Percentiles rank a stretch among this genome's conserved stretches.
These are phyloP conservation scores for Shiraia sp. DNA, from an alignment of 2,329 filamentous ascomycete genomes.

Conservation along the genomic window DNA sequence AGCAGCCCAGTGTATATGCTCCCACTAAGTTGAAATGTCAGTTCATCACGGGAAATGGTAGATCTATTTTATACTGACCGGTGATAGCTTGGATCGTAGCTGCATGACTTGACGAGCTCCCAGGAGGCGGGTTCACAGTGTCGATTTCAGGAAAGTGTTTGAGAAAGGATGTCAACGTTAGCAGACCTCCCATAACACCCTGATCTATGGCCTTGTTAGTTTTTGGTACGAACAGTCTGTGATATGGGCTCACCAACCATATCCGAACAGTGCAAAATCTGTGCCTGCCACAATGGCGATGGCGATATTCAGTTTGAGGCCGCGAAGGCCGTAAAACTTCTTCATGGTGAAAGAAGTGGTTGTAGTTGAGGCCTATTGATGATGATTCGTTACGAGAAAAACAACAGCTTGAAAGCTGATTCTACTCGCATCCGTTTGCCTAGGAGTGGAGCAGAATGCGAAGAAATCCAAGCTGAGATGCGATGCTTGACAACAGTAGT, in stretches of 20 bases:
- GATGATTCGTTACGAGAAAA: too few relatives aligned
- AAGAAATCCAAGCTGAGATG: neutral
- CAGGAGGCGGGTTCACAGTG: slow-evolving; percentile 40
- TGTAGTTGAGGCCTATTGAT: too few relatives aligned
- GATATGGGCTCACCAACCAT: slow-evolving; percentile 58
- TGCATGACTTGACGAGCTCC: slow-evolving; percentile 36
- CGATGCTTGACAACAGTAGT: neutral
- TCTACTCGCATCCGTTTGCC: neutral
- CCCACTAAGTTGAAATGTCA: slow-evolving; percentile 16
- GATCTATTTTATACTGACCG: slow-evolving; percentile 15
- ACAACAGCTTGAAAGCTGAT: neutral
- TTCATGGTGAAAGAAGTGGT: too few relatives aligned
- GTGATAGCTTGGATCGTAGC: slow-evolving; percentile 51
- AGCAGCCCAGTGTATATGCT: slow-evolving; percentile 49
- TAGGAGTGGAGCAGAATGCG: slow-evolving; percentile 3
- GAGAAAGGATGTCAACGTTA: slow-evolving; percentile 69
- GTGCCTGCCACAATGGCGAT: slow-evolving; percentile 73
- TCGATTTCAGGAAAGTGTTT: slow-evolving; percentile 48
- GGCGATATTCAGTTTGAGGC: slow-evolving; percentile 66
- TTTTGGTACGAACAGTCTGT: neutral
- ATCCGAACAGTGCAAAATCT: slow-evolving; percentile 67
- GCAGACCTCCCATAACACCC: slow-evolving; percentile 65
- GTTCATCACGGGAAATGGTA: slow-evolving; percentile 8
- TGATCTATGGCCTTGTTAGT: slow-evolving; percentile 27
- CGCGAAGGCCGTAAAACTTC: slow-evolving; percentile 67